Percentiles rank a stretch among this genome's conserved stretches.
Conservation (phyloP, 768 basidiomycete species). For the Lactarius evosmus region DNA sequence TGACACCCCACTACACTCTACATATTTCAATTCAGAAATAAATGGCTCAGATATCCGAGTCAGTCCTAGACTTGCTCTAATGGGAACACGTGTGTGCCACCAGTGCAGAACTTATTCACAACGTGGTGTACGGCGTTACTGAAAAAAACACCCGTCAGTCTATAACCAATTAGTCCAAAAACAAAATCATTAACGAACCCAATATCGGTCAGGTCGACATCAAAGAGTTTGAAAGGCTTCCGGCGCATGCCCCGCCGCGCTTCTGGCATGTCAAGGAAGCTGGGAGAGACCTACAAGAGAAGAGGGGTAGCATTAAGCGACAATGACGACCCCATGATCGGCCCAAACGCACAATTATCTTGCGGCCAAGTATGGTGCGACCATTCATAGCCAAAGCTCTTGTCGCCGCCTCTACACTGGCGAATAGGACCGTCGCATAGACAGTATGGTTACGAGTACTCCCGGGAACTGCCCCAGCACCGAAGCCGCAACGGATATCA, state of each 20-base stretch:
- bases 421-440: slow-evolving; percentile 18
- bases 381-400: not conserved
- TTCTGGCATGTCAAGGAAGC: slow-evolving; percentile 19
- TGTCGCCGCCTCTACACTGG: not conserved
- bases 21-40: not conserved
- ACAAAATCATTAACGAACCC: not conserved
- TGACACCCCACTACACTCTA: too few relatives aligned
- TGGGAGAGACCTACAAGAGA: slow-evolving; percentile 15
- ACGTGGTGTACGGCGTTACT: slow-evolving; percentile 1
- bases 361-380: slow-evolving; percentile 2
- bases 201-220: slow-evolving; percentile 4
- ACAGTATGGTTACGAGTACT: not conserved
- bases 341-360: slow-evolving; percentile 15
- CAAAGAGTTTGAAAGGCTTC: not conserved
- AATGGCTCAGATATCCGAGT: too few relatives aligned
- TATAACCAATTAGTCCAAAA: not conserved
- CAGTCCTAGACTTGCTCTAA: not conserved
- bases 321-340: too few relatives aligned
- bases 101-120: not conserved
- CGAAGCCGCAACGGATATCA: slow-evolving; percentile 40
- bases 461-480: slow-evolving; percentile 5
- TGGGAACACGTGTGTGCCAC: slow-evolving; percentile 9
- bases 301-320: not conserved
- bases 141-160: not conserved
- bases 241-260: not conserved